Base-by-base conservation (phyloP, 164 flowering plant species). In the Liriodendron chinense region DNA sequence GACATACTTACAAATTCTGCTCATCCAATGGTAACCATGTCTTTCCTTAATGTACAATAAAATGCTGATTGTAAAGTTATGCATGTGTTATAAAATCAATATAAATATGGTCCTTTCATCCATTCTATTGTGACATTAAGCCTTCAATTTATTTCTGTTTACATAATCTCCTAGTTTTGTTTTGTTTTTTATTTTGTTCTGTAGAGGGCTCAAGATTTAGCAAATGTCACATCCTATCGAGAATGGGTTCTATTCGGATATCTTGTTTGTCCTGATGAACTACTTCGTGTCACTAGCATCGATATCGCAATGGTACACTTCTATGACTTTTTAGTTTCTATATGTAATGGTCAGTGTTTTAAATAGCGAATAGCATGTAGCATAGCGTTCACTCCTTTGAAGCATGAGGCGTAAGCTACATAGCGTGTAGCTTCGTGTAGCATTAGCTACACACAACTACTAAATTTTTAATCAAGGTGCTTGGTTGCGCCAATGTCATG, bases 1-100 rank as follows among this genome's bases (percentile, higher is more conserved):
- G 99, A 96, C 76, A 96, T 96, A 81, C 97, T 96, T 9, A 96
- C 99, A 68, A 96, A 96, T 85, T 91, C 98, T 78, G 99, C 99
- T 79, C 99, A 96, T 73, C 99, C 99, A 13, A 90, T 96, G 98
- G 99, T 91, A 86, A 50, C 71, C 69, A 22, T 47, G 53, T 25
- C 69, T 34, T 66, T 68, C 6, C 72, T 72, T 63, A 65, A 18
- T 71, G 1, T 63, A 68, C 28, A 63, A 21, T 65, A 43, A 69
- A 53, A 28, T 49, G 22, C 7, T 47, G 25, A 10, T 62, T 28
- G 6, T 69, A 24, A 23, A 66, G 12, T 22, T 77, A 22, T 28
- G 16, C 14, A 50, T 67, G 18, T 62, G 69, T 61, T 64, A 67
- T 56, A 7, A 24, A 25, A 28, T n/a, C 61, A n/a, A 24, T 21